Conservation (phyloP, 345 rosid species). For the Eucalyptus urophylla region DNA sequence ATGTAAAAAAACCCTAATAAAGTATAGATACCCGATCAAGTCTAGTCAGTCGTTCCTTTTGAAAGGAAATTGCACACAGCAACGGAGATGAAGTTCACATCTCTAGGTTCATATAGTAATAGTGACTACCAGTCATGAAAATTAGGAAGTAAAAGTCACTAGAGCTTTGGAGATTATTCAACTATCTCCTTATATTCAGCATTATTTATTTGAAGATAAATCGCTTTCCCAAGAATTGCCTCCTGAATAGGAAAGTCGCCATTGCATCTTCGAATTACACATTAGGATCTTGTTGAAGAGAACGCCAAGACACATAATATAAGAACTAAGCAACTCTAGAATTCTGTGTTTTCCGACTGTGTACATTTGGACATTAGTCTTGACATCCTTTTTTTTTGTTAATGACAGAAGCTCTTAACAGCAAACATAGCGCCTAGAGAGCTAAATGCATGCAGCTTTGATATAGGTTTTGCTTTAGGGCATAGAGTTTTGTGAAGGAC, state of each 20-base stretch:
- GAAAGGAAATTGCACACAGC: neutral
- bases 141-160: neutral
- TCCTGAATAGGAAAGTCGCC: neutral
- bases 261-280: neutral
- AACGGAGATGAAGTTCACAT: neutral
- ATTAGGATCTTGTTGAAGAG: neutral
- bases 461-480: neutral
- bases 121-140: neutral
- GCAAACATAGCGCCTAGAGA: neutral
- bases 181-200: neutral
- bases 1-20: neutral
- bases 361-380: neutral
- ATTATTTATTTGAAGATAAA: neutral
- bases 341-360: neutral
- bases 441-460: neutral
- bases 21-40: neutral
- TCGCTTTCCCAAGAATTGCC: neutral
- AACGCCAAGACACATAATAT: neutral
- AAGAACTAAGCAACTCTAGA: neutral
- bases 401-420: neutral
- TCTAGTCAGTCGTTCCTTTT: neutral
- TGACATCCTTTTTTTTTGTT: neutral
- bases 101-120: neutral
- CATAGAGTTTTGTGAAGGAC: neutral
- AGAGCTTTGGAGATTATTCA: neutral